Evolutionary conservation across 371 early-diverging fungal genomes (phyloP).

Genomic region (Choanephora cucurbitarum): DNA sequence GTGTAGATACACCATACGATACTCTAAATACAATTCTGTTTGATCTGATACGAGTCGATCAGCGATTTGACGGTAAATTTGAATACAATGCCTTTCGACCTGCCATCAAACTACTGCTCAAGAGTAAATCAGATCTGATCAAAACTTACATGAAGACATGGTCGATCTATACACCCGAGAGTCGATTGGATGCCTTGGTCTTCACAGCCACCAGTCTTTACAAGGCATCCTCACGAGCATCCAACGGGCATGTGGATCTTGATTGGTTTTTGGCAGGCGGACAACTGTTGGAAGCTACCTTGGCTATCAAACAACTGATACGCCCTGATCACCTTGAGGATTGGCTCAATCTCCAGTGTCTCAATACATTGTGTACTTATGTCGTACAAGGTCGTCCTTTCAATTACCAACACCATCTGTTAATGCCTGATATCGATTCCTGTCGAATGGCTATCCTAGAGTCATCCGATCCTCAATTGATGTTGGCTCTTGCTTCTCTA

Average conservation of each 20-base stretch:
- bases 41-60: slow-evolving; percentile 35
- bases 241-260: slow-evolving; percentile 16
- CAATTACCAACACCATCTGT: neutral
- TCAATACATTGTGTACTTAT: slow-evolving; percentile 36
- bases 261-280: slow-evolving; percentile 42
- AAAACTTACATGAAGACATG: slow-evolving; percentile 32
- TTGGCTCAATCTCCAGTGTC: slow-evolving; percentile 28
- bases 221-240: slow-evolving; percentile 9
- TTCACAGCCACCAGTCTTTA: slow-evolving; percentile 18
- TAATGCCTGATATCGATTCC: slow-evolving; percentile 7
- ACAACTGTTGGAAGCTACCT: slow-evolving; percentile 34
- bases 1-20: neutral
- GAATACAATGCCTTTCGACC: slow-evolving; percentile 36
- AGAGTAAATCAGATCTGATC: slow-evolving; percentile 34
- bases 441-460: slow-evolving; percentile 23
- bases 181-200: slow-evolving; percentile 19
- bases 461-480: slow-evolving; percentile 15
- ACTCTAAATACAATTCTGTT: slow-evolving; percentile 22
- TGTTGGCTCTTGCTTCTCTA: slow-evolving; percentile 21
- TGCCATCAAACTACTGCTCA: slow-evolving; percentile 31
- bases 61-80: slow-evolving; percentile 39
- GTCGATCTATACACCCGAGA: slow-evolving; percentile 3
- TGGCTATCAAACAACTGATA: slow-evolving; percentile 33
- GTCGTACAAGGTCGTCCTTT: slow-evolving; percentile 38
- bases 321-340: slow-evolving; percentile 1